phyloP scores from a whole-genome alignment of 2,329 filamentous ascomycete species.

The Knufia petricola region DNA sequence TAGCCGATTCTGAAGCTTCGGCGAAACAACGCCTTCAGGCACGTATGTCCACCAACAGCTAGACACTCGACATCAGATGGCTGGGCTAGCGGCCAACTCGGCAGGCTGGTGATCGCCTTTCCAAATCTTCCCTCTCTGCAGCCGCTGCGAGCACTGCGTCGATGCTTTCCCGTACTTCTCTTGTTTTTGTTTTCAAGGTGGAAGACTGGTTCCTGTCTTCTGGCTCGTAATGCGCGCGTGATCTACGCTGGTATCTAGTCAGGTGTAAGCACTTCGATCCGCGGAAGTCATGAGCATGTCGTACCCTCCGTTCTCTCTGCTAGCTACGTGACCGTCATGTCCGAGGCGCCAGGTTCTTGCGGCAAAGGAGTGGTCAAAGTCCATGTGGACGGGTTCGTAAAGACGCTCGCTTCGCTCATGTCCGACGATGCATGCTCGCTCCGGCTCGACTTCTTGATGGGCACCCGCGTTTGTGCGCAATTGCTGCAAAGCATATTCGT shows the following conservation, averaged over 20 bases:
- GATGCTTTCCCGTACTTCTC: slow-evolving; percentile 3
- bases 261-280: slow-evolving; percentile 2
- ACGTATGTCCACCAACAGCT: not conserved
- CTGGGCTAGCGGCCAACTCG: not conserved
- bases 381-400: slow-evolving; percentile 3
- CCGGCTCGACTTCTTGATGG: slow-evolving; percentile 1
- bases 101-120: slow-evolving; percentile 3
- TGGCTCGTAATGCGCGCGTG: slow-evolving; percentile 2
- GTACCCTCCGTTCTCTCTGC: slow-evolving; percentile 2
- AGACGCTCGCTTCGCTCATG: slow-evolving; percentile 3
- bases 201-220: slow-evolving; percentile 1
- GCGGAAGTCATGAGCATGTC: slow-evolving; percentile 2
- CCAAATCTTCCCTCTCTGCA: slow-evolving; percentile 2
- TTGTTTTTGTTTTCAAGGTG: slow-evolving; percentile 2
- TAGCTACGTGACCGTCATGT: not conserved
- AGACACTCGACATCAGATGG: slow-evolving; percentile 3
- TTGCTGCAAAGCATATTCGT: slow-evolving; percentile 2
- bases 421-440: not conserved
- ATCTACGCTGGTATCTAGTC: not conserved
- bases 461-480: slow-evolving; percentile 1
- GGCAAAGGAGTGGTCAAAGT: slow-evolving; percentile 2
- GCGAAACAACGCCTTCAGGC: slow-evolving; percentile 3
- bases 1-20: slow-evolving; percentile 2
- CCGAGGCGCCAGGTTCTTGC: slow-evolving; percentile 1
- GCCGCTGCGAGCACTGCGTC: slow-evolving; percentile 2